Conservation (phyloP, 345 rosid genomes). For the Heritiera fomes region DNA sequence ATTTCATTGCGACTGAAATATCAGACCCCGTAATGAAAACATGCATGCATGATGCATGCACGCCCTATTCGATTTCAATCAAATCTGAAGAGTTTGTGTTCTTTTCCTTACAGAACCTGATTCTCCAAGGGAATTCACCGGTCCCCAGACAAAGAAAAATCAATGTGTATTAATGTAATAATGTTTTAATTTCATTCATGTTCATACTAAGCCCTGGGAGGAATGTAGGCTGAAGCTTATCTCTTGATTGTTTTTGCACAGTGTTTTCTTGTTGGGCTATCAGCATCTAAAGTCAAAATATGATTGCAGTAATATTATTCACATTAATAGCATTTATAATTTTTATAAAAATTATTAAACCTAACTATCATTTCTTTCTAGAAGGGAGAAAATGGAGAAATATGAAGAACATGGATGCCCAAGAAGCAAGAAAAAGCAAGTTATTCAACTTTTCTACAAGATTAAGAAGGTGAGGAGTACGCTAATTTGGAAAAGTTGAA, state of each 20-base stretch:
- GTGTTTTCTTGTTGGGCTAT: constrained; percentile 9
- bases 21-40: neutral
- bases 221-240: neutral
- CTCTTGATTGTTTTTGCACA: neutral
- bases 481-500: constrained; percentile 3
- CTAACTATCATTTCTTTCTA: neutral
- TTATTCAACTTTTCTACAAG: constrained; percentile 16
- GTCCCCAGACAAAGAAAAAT: neutral
- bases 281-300: constrained; percentile 28
- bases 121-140: constrained; percentile 11
- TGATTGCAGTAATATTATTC: constrained; percentile 8
- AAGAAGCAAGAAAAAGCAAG: neutral
- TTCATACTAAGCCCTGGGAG: neutral
- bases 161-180: too few relatives aligned
- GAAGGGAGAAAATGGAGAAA: neutral
- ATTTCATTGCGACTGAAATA: neutral
- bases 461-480: neutral
- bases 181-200: neutral
- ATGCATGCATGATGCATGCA: neutral
- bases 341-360: neutral
- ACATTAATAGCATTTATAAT: neutral
- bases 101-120: constrained; percentile 24
- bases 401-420: neutral
- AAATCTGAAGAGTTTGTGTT: neutral
- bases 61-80: neutral